Evolutionary conservation across 73 alveolate species (phyloP).

Genomic region (Urostyla sp.): DNA sequence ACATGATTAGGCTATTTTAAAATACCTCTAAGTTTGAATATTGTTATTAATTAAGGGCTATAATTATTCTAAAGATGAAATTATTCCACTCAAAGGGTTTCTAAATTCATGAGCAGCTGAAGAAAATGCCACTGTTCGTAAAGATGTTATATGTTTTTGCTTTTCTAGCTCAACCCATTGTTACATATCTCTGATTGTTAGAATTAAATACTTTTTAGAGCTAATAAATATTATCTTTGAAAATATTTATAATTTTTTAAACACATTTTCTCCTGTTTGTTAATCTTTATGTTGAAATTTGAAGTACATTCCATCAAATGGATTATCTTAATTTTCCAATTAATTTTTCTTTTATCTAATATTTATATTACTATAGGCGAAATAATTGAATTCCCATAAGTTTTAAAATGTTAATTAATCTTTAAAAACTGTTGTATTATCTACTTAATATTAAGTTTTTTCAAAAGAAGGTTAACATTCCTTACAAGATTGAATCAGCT

Average conservation of each 20-base stretch:
- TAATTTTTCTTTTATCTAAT: neutral
- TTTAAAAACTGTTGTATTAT: neutral
- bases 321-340: neutral
- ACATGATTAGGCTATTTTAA: conserved; percentile 20
- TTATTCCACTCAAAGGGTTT: conserved; percentile 57
- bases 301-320: neutral
- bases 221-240: conserved; percentile 11
- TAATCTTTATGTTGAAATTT: neutral
- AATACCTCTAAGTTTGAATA: neutral
- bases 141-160: conserved; percentile 1
- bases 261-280: neutral
- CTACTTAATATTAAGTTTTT: neutral
- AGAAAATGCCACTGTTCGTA: conserved; percentile 45
- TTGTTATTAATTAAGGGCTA: neutral
- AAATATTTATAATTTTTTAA: conserved; percentile 2
- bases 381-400: neutral
- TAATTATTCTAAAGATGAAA: conserved; percentile 40
- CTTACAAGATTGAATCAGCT: neutral
- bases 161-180: conserved; percentile 36
- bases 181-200: conserved; percentile 36
- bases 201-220: neutral
- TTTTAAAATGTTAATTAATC: neutral
- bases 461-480: too few relatives aligned
- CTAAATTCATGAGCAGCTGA: conserved; percentile 72
- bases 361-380: neutral